phyloP scores from a whole-genome alignment of 176 grass and related monocot genomes.

The Ampelocalamus luodianensis region DNA sequence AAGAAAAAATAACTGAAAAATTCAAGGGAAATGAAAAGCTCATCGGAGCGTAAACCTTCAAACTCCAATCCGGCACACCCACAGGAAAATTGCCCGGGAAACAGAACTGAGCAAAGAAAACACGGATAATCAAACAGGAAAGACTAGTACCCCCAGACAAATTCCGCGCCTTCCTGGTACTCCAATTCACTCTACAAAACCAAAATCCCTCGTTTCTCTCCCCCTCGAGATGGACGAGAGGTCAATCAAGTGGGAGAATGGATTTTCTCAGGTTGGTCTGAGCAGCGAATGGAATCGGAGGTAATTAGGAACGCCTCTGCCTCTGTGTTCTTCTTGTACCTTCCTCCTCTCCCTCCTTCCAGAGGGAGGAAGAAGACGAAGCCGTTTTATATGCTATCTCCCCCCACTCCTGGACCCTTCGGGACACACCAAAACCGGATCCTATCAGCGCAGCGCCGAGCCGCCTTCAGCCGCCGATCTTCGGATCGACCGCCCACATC shows the following conservation, averaged over 20 bases:
- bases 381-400: conserved; percentile 49
- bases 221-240: not conserved
- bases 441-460: not conserved
- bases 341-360: not conserved
- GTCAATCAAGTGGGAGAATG: not conserved
- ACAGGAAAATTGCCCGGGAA: not conserved
- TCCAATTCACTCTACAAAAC: conserved; percentile 17
- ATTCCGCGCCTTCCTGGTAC: not conserved
- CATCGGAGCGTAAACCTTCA: not conserved
- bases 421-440: conserved; percentile 42
- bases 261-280: not conserved
- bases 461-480: not conserved
- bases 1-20: not conserved
- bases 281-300: conserved; percentile 15
- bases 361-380: conserved; percentile 22
- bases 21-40: not conserved
- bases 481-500: not conserved
- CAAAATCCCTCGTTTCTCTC: not conserved
- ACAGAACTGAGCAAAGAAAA: not conserved
- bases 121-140: not conserved
- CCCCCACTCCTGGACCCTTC: conserved; percentile 30
- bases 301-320: conserved; percentile 26
- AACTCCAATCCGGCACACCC: conserved; percentile 12
- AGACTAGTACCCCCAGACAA: conserved; percentile 27
- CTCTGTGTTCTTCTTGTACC: conserved; percentile 22